Evolutionary conservation across 2,329 filamentous ascomycete genomes (phyloP).

Genomic region (Ilyonectria destructans): DNA sequence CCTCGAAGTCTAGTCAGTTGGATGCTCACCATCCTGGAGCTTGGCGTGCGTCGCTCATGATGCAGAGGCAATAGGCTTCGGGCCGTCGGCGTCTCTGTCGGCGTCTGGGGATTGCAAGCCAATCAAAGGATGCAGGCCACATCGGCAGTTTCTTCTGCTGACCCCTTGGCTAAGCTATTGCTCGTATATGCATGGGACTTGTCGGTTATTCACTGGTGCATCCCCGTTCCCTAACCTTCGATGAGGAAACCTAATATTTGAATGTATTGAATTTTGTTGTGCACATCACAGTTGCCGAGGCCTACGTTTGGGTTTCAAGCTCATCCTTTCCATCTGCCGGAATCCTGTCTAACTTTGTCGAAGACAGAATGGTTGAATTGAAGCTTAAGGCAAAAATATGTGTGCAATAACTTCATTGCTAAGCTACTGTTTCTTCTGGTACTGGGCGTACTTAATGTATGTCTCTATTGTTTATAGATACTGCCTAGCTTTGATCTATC

Average conservation of each 20-base stretch:
- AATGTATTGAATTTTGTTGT: not conserved
- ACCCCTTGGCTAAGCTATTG: not conserved
- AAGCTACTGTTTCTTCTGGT: too few species aligned
- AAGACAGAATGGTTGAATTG: too few species aligned
- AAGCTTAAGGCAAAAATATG: too few species aligned
- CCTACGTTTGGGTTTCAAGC: not conserved
- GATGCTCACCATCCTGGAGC: too few species aligned
- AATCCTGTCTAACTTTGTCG: too few species aligned
- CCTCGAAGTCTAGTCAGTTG: too few species aligned
- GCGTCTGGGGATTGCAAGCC: not conserved
- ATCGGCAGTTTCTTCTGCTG: not conserved
- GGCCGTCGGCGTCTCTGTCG: not conserved
- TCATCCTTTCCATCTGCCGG: not conserved
- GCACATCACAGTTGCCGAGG: not conserved
- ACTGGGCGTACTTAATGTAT: too few species aligned
- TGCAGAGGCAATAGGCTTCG: not conserved
- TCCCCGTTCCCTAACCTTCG: not conserved
- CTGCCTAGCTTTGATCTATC: too few species aligned
- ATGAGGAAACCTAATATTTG: not conserved
- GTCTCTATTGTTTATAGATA: too few species aligned
- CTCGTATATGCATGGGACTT: not conserved
- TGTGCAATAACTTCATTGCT: too few species aligned
- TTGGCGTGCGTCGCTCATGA: too few species aligned
- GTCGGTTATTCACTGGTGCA: not conserved
- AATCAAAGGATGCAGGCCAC: not conserved